Evolutionary conservation across 495 filamentous ascomycete species (phyloP), one percentile per base, ranked within the genome.

Genomic region (Cercophora newfieldiana): DNA sequence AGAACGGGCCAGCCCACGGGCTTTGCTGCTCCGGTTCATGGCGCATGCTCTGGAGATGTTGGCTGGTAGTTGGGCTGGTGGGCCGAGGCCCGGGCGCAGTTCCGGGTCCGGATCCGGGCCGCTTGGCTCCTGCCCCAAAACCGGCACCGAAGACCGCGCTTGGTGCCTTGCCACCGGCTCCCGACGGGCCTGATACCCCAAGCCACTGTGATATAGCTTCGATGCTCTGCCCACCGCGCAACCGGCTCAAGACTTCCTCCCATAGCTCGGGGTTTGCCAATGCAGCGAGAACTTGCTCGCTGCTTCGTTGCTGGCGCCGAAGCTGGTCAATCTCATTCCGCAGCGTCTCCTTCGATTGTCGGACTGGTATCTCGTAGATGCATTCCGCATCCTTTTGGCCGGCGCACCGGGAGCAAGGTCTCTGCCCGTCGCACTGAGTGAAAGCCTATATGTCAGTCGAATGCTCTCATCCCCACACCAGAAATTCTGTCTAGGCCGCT

Each of bases 281-380:
- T 24, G 83, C 84, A 28, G 75, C 71, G 28, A 85, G 67, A 30
- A 86, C 74, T 1, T 78, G 77, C 8, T 85, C 78, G 68, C 71
- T 82, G 8, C 75, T 75, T 28, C 76, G 77, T 61, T 83, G 79
- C 29, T 81, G 77, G 8, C 69, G 77, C 25, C 79, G 78, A n/a
- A 86, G 75, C 8, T 72, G 68, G 26, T 86, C 83, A 65, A 85
- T 82, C 57, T 86, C 83, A 68, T 75, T 64, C 29, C 84, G 79
- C 21, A 86, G 71, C n/a, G 76, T 76, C 48, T 85, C 84, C 60
- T 86, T 86, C 14, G 80, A 83, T 55, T 84, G 83, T 50, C 83
- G 79, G 3, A 86, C 80, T 0, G 83, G 83, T 0, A 83, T 66
- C 57, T 86, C 82, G 73, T 86, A 86, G 37, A 80, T 60, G 49